phyloP scores from a whole-genome alignment of 305 asterid species.

The Plantago lanceolata region DNA sequence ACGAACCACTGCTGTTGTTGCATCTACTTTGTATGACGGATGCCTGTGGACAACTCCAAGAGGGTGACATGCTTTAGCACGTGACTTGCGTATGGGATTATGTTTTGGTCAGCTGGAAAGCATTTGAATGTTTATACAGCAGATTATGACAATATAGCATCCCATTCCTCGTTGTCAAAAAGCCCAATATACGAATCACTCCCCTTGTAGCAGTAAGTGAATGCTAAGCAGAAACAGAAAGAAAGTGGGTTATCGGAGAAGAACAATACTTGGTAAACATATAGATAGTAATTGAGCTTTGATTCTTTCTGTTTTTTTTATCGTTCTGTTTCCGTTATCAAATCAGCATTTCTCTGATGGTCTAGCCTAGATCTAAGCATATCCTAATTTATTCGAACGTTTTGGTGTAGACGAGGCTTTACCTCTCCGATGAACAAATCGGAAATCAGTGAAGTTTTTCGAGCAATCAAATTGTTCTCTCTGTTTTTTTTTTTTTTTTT shows the following conservation, averaged over 20 bases:
- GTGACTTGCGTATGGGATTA: background rate
- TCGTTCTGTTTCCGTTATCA: background rate
- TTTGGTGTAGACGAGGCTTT: slow-evolving; percentile 17
- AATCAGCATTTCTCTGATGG: background rate
- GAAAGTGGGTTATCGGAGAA: background rate
- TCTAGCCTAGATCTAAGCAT: background rate
- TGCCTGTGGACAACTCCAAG: background rate
- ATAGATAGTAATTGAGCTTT: background rate
- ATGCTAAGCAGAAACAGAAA: background rate
- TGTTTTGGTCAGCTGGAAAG: background rate
- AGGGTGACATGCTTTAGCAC: background rate
- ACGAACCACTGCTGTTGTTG: background rate
- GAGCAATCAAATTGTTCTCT: slow-evolving; percentile 12
- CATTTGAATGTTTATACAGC: background rate
- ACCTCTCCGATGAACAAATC: slow-evolving; percentile 5
- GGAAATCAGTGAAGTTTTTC: background rate
- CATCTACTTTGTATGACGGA: slow-evolving; percentile 1
- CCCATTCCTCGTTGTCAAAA: background rate
- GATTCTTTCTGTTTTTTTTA: slow-evolving; percentile 7
- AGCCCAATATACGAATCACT: background rate
- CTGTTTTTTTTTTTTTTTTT: background rate
- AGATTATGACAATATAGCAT: background rate
- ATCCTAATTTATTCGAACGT: slow-evolving; percentile 16
- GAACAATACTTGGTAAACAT: background rate
- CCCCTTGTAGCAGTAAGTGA: slow-evolving; percentile 2